These are phyloP conservation scores for Nakazawaea ishiwadae DNA, from an alignment of 805 yeast genomes.

Conservation along the genomic window DNA sequence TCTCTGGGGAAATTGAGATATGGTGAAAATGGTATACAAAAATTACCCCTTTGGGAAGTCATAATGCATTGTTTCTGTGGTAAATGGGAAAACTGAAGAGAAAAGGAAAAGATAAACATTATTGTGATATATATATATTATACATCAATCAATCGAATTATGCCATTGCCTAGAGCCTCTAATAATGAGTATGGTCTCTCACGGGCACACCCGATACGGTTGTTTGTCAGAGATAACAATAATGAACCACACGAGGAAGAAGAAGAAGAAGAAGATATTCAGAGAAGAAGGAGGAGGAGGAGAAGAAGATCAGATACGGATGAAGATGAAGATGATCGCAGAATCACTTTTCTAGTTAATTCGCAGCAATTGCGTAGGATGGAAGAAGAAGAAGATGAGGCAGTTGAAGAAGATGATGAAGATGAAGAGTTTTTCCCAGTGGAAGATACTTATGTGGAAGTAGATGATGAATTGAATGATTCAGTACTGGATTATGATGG, in stretches of 20 bases:
- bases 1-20: no score
- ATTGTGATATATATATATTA: background rate
- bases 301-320: no score
- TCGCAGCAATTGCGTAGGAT: background rate
- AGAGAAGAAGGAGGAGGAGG: no score
- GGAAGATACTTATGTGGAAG: constrained; percentile 15
- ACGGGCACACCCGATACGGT: background rate
- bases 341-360: constrained; percentile 1
- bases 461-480: constrained; percentile 25
- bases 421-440: constrained; percentile 8
- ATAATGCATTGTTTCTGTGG: no score
- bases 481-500: constrained; percentile 19
- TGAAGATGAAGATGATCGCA: background rate
- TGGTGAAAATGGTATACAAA: no score
- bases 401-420: constrained; percentile 23
- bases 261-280: no score
- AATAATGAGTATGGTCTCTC: background rate
- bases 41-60: no score
- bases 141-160: background rate
- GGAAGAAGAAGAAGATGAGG: constrained; percentile 1
- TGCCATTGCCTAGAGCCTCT: background rate
- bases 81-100: no score
- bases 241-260: no score
- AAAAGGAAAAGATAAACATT: background rate
- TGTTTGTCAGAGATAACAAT: background rate